Base-by-base conservation (phyloP, 805 yeast genomes). In the Helenozyma rhizophorensis region DNA sequence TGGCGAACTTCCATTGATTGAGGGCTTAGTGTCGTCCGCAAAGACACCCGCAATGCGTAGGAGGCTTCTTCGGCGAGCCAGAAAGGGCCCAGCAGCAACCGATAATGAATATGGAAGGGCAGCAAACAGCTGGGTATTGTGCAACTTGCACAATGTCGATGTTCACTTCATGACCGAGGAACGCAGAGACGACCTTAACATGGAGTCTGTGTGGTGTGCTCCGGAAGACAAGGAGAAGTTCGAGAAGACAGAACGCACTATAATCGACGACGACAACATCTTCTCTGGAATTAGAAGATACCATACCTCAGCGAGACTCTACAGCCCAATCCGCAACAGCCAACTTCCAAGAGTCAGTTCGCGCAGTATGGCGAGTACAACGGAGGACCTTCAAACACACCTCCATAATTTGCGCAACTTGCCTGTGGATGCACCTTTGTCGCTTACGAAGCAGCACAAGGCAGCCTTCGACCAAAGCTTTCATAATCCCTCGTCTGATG, bases 111-210 rank as follows among this genome's bases (percentile, higher is more conserved):
- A 73, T 47, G 83, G 84, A 11, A 59, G 62, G 9, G 45, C 65
- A 5, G 67, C 78, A 4, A 87, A 86, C 46, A 74, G 84, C 16
- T 89, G 97, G 97, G 77, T 85, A 14, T 76, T 85, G 73, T 65
- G 88, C 29, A 87, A 86, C 47, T 72, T 86, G 30, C 82, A 80
- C 39, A 76, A 76, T 23, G 72, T 87, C 3, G 73, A 68, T 34
- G 70, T 89, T 21, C 95, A 89, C 56, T 57, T 89, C 12, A 58
- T 89, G 48, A 85, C 95, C 0, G 66, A 69, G 4, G 79, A 77
- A 25, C 74, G 90, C 54, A 68, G 97, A 37, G 53, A 56, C 12
- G 79, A 74, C 37, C 60, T 90, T 43, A 77, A 84, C 48, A 66
- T 89, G 51, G 96, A 87, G 53, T 65, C 70, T 15, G 50, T 87